A percentile compares a stretch with the other conserved stretches of the same genome.
phyloP scores from a whole-genome alignment of 768 basidiomycete genomes.

The Amyloporia xantha region DNA sequence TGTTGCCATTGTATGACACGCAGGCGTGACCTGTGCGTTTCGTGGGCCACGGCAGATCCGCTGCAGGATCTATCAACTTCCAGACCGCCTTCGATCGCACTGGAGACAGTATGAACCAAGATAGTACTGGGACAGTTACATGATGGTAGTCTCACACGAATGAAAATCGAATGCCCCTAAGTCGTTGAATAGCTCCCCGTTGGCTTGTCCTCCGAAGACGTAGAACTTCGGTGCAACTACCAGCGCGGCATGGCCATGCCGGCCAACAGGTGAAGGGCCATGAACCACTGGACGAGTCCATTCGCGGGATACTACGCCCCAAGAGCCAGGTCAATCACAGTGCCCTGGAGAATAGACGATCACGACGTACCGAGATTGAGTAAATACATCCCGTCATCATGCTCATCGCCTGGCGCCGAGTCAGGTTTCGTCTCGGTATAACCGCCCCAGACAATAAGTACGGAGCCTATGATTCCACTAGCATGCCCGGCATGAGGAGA shows the following conservation, averaged over 20 bases:
- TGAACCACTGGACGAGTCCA: constrained; percentile 82
- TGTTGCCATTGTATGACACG: constrained; percentile 59
- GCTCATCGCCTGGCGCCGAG: constrained; percentile 52
- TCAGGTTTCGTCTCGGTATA: constrained; percentile 75
- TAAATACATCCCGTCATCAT: constrained; percentile 86
- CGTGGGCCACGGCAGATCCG: constrained; percentile 52
- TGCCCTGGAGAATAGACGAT: neutral
- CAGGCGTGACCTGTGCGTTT: constrained; percentile 85
- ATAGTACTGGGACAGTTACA: neutral
- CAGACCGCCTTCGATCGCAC: constrained; percentile 75
- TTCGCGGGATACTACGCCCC: constrained; percentile 65
- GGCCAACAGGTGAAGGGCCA: constrained; percentile 69
- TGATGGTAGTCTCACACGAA: constrained; percentile 59
- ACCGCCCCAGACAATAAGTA: constrained; percentile 96
- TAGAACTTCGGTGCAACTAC: constrained; percentile 86
- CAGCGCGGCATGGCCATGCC: constrained; percentile 90
- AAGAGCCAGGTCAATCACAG: neutral
- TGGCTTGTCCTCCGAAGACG: constrained; percentile 90
- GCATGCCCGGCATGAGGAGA: constrained; percentile 88
- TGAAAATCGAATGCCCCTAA: constrained; percentile 92
- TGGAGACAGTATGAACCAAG: constrained; percentile 21
- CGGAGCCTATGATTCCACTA: constrained; percentile 85
- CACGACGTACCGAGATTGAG: constrained; percentile 76
- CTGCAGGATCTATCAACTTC: constrained; percentile 61
- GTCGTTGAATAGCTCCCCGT: constrained; percentile 87